Evolutionary conservation across 768 basidiomycete species (phyloP).

Genomic region (Xanthoconium stramineum): DNA sequence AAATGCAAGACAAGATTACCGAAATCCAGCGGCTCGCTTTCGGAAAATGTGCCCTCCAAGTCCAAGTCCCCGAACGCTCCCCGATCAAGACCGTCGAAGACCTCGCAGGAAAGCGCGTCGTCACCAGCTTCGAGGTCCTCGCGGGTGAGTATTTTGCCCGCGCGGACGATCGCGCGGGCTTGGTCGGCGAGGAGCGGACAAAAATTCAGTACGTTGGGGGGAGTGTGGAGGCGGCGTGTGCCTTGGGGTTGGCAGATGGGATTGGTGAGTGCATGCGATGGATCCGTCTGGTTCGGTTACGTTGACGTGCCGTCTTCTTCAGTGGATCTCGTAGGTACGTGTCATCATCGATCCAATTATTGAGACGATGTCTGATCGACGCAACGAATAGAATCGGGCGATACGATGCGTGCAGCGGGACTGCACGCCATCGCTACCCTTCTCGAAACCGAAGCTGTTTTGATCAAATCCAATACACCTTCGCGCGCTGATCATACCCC

Average conservation of each 20-base stretch:
- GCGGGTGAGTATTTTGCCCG: constrained; percentile 72
- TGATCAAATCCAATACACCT: constrained; percentile 73
- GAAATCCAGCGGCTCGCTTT: constrained; percentile 85
- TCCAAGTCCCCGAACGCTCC: constrained; percentile 84
- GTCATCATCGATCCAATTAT: constrained; percentile 18
- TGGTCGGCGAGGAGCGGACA: constrained; percentile 60
- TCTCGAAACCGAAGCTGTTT: constrained; percentile 83
- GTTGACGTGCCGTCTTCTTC: background rate
- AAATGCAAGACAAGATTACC: constrained; percentile 74
- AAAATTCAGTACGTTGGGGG: constrained; percentile 95
- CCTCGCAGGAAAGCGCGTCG: constrained; percentile 87
- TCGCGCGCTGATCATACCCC: constrained; percentile 62
- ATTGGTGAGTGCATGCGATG: constrained; percentile 59
- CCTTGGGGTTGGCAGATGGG: constrained; percentile 93
- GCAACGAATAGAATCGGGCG: constrained; percentile 79
- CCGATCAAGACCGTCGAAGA: constrained; percentile 69
- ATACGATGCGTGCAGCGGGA: constrained; percentile 98
- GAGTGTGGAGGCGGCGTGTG: constrained; percentile 97
- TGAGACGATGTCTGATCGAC: background rate
- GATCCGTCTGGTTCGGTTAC: background rate
- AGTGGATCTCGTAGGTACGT: constrained; percentile 92
- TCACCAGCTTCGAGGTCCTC: constrained; percentile 93
- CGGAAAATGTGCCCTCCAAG: constrained; percentile 85
- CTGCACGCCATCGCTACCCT: constrained; percentile 90
- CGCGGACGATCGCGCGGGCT: constrained; percentile 53